Base-by-base conservation (phyloP, 768 basidiomycete genomes). In the Lactarius sp. region DNA sequence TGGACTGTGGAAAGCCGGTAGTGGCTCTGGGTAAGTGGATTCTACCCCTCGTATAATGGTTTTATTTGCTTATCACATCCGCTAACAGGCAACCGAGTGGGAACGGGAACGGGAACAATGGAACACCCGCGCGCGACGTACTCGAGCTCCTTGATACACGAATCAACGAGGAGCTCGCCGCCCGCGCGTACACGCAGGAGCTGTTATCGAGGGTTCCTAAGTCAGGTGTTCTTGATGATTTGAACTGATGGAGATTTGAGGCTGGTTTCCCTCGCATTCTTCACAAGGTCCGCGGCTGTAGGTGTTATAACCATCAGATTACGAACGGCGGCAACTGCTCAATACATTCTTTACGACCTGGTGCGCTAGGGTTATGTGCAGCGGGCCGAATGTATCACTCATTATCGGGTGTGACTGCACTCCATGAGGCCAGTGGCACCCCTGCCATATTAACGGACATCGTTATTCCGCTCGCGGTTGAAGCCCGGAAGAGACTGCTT, bases 1-100 rank as follows among this genome's bases (percentile, higher is more conserved):
- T 47, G 16, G 6, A 3, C 0, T 47, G 1, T 9, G 2, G 7
- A 9, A 2, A n/a, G 6, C 0, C 3, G 1, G 9, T 4, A 4
- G 16, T 6, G n/a, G n/a, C n/a, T 9, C 20, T 8, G 6, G 1
- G 47, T 52, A 51, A 7, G 55, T 33, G 1, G 33, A 39, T 33
- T 16, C 13, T 39, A 14, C n/a, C 27, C 27, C 18, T 7, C 22
- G 13, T 31, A 3, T 10, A 7, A 51, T 34, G 13, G 33, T 16
- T 44, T 22, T 27, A 52, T 22, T 22, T 42, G 1, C 27, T 14
- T 18, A 58, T 14, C 22, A 39, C 31, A 18, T 37, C 1, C 13
- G 4, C n/a, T 37, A 27, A 3, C 22, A 27, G 22, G 22, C 2
- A 1, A 27, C 1, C 1, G 22, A 27, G 22, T 27, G 22, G 22